These are phyloP conservation scores for Arthrobotrys iridis DNA, from an alignment of 2,329 filamentous ascomycete species.

Conservation along the genomic window DNA sequence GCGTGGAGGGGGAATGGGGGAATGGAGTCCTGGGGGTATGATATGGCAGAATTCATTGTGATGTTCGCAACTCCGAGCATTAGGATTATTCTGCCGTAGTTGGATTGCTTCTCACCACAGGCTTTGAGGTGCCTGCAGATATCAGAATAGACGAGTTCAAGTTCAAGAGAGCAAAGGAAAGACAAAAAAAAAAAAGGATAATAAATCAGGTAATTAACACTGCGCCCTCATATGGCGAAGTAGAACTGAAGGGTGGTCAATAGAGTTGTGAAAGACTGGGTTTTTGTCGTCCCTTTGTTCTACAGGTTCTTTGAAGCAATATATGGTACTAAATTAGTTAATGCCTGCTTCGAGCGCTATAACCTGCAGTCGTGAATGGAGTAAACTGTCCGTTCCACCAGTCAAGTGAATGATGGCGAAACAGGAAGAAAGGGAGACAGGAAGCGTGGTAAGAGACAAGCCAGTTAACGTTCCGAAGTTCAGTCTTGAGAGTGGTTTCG, in stretches of 20 bases:
- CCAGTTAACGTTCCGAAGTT: conserved; percentile 6
- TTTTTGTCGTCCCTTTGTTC: conserved; percentile 37
- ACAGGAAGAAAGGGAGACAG: not conserved
- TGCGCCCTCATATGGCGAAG: conserved; percentile 10
- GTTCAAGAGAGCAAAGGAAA: not conserved
- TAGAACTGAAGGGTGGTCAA: not conserved
- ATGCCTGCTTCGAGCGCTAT: not conserved
- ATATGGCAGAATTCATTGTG: conserved; percentile 50
- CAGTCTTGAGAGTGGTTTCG: not conserved
- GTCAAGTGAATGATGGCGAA: conserved; percentile 13
- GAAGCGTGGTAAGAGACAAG: conserved; percentile 12
- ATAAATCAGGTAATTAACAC: conserved; percentile 2
- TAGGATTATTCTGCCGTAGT: not conserved
- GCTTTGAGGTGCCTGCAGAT: conserved; percentile 3
- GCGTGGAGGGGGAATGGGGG: conserved; percentile 33
- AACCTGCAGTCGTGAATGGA: not conserved
- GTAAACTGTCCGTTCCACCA: conserved; percentile 5
- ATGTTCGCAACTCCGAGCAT: conserved; percentile 40
- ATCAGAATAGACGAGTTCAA: not conserved
- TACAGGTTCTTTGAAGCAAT: conserved; percentile 8
- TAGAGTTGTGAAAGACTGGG: conserved; percentile 25
- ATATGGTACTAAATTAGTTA: not conserved
- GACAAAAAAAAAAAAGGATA: not conserved
- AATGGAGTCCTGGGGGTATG: conserved; percentile 47
- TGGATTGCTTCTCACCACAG: conserved; percentile 8